A percentile compares a stretch with the other conserved stretches of the same genome.
phyloP scores from a whole-genome alignment of 169 alveolate genomes.

The Cryptosporidium bovis region DNA sequence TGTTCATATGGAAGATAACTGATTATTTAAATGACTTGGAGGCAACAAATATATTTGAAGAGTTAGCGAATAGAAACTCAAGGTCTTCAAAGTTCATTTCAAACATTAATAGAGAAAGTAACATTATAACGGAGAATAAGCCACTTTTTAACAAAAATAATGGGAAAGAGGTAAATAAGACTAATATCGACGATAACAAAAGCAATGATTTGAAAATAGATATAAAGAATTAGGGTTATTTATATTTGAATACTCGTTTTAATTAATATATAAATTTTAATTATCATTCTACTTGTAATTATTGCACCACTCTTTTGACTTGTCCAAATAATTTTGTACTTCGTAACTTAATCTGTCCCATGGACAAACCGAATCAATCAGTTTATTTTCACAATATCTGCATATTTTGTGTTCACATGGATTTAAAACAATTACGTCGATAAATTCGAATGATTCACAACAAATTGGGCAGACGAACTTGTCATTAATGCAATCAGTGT shows the following conservation, averaged over 20 bases:
- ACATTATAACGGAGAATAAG: slow-evolving; percentile 7
- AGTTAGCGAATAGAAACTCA: slow-evolving; percentile 1
- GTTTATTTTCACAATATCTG: slow-evolving; percentile 30
- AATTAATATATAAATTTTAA: neutral
- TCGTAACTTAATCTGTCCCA: slow-evolving; percentile 59
- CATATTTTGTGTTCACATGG: slow-evolving; percentile 67
- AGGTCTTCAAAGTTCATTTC: slow-evolving; percentile 45
- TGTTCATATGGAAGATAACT: slow-evolving; percentile 65
- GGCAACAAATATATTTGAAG: slow-evolving; percentile 57
- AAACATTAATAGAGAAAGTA: slow-evolving; percentile 9
- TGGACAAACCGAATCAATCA: slow-evolving; percentile 56
- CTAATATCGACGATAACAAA: neutral
- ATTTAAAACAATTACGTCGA: slow-evolving; percentile 7
- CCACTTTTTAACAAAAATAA: slow-evolving; percentile 19
- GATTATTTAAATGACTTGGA: slow-evolving; percentile 64
- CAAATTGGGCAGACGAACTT: slow-evolving; percentile 46
- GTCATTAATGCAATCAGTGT: neutral
- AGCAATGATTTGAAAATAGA: neutral
- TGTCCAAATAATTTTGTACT: neutral
- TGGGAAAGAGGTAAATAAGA: neutral
- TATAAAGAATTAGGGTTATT: neutral
- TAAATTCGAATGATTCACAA: slow-evolving; percentile 8
- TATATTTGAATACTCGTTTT: too few species aligned
- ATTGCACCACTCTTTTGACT: neutral
- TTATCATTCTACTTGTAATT: neutral